Percentiles rank a stretch among this genome's conserved stretches.
Evolutionary conservation across 2,329 filamentous ascomycete species (phyloP).

Genomic region (Microdochium paspali): DNA sequence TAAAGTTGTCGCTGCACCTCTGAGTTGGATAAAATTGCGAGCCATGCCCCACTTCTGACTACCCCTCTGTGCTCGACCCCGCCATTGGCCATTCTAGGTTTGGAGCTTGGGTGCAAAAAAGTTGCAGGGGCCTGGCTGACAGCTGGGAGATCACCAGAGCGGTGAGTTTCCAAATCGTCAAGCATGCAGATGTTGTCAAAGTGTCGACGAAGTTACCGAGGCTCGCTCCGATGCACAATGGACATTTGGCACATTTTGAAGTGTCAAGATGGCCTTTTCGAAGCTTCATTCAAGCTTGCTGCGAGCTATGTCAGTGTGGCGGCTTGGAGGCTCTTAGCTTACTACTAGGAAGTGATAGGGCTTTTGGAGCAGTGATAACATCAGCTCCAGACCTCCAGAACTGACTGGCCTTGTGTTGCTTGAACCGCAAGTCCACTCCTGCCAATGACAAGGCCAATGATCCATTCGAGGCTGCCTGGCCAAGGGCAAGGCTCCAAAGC

Average conservation of each 20-base stretch:
- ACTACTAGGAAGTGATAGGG: too few relatives aligned
- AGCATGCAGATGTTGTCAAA: background rate
- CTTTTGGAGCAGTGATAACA: too few relatives aligned
- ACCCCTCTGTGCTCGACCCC: background rate
- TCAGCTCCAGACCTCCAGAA: too few relatives aligned
- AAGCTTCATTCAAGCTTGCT: too few relatives aligned
- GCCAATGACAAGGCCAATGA: too few relatives aligned
- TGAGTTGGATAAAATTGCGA: background rate
- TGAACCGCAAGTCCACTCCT: too few relatives aligned
- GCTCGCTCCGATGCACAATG: background rate
- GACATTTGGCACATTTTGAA: too few relatives aligned
- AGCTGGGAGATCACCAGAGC: background rate
- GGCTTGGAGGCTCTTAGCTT: too few relatives aligned
- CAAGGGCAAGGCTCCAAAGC: background rate
- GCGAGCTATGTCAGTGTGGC: too few relatives aligned
- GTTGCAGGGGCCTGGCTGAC: constrained; percentile 1
- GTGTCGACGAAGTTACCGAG: background rate
- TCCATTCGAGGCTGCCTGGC: too few relatives aligned
- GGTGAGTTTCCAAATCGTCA: background rate
- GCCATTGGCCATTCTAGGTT: background rate
- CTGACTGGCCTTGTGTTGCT: too few relatives aligned
- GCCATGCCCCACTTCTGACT: background rate
- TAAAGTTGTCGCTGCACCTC: constrained; percentile 23
- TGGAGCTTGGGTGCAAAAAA: constrained; percentile 1
- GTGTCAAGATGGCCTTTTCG: too few relatives aligned